phyloP scores from a whole-genome alignment of 2,329 filamentous ascomycete genomes.

The Lasiodiplodia hormozganensis region DNA sequence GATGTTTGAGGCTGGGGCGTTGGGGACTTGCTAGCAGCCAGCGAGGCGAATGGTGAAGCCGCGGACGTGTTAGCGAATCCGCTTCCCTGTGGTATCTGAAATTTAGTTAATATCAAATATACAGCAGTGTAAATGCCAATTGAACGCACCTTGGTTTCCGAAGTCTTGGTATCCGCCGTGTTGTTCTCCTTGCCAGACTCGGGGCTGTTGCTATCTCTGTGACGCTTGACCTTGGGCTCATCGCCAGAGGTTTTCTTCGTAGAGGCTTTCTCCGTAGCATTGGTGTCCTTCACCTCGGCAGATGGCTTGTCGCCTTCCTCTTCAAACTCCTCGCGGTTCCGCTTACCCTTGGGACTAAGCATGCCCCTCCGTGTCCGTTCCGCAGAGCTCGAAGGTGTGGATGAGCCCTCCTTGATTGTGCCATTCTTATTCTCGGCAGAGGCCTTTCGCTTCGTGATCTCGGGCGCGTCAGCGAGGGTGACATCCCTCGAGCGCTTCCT shows the following conservation, averaged over 20 bases:
- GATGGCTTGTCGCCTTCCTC: constrained; percentile 30
- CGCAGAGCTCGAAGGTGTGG: constrained; percentile 32
- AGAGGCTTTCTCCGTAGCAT: not conserved
- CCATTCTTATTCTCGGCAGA: constrained; percentile 41
- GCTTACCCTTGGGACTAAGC: constrained; percentile 58
- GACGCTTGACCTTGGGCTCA: constrained; percentile 47
- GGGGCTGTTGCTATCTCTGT: constrained; percentile 42
- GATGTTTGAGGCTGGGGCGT: constrained; percentile 48
- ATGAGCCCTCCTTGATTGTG: constrained; percentile 32
- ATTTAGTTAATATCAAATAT: not conserved
- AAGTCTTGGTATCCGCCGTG: not conserved
- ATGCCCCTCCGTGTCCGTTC: constrained; percentile 32
- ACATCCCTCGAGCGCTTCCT: constrained; percentile 58
- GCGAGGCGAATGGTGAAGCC: constrained; percentile 56
- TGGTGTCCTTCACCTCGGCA: constrained; percentile 24
- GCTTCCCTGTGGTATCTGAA: constrained; percentile 45
- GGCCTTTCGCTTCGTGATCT: constrained; percentile 38
- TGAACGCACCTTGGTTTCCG: constrained; percentile 37
- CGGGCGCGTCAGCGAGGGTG: constrained; percentile 31
- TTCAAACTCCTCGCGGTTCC: constrained; percentile 46
- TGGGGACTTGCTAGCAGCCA: constrained; percentile 47
- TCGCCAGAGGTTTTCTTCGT: constrained; percentile 33
- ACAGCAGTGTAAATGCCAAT: not conserved
- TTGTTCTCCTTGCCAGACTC: constrained; percentile 32
- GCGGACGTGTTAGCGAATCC: constrained; percentile 55